phyloP scores from a whole-genome alignment of 2,329 filamentous ascomycete genomes.

The Pestalotiopsis sp. region DNA sequence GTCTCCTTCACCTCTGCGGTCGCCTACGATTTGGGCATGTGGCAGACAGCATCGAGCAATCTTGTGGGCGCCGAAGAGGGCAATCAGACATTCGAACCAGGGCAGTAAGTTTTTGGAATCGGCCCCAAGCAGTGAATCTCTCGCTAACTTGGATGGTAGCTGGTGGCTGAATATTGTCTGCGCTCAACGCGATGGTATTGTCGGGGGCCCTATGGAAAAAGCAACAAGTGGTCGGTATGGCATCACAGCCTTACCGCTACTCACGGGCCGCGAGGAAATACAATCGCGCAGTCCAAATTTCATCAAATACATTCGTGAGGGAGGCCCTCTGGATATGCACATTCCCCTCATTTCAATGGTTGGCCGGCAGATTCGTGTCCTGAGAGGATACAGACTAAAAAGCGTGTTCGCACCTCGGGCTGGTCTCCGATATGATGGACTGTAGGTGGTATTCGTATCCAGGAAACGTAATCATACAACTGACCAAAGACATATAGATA shows the following conservation, averaged over 20 bases:
- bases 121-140: not conserved
- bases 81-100: conserved; percentile 46
- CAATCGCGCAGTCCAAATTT: conserved; percentile 26
- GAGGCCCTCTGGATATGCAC: conserved; percentile 47
- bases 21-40: conserved; percentile 33
- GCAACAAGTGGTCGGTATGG: conserved; percentile 50
- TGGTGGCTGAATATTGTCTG: conserved; percentile 63
- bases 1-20: conserved; percentile 40
- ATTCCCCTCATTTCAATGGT: conserved; percentile 50
- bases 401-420: conserved; percentile 54
- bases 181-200: conserved; percentile 58
- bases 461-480: not conserved
- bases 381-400: conserved; percentile 52
- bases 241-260: conserved; percentile 49
- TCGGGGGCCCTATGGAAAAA: conserved; percentile 44
- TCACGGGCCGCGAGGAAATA: conserved; percentile 54
- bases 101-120: conserved; percentile 43
- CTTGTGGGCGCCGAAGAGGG: conserved; percentile 42
- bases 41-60: conserved; percentile 36
- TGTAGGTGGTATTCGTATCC: conserved; percentile 42
- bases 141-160: conserved; percentile 36
- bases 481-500: conserved; percentile 41
- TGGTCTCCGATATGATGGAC: conserved; percentile 60
- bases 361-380: conserved; percentile 52
- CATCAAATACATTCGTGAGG: conserved; percentile 48